phyloP scores from a whole-genome alignment of 2,329 filamentous ascomycete genomes.

The Arthrobotrys sphaeroides region DNA sequence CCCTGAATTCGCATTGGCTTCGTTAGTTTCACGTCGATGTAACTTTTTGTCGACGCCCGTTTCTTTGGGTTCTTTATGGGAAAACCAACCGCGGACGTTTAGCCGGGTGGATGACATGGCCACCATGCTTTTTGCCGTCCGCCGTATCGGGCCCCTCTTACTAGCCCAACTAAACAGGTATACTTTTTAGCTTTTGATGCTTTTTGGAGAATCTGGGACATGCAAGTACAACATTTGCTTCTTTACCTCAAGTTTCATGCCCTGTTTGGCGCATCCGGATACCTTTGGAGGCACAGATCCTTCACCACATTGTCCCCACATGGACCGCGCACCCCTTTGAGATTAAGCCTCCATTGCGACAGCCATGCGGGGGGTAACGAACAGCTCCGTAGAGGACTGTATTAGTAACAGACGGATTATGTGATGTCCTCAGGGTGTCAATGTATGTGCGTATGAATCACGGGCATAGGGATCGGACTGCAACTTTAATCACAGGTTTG shows the following conservation, averaged over 20 bases:
- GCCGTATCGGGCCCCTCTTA: conserved; percentile 46
- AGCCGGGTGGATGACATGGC: conserved; percentile 37
- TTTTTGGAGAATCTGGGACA: conserved; percentile 32
- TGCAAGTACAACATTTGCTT: conserved; percentile 31
- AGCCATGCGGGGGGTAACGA: conserved; percentile 23
- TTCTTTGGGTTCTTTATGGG: conserved; percentile 18
- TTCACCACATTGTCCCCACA: conserved; percentile 35
- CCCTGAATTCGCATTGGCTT: conserved; percentile 35
- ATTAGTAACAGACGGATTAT: conserved; percentile 44
- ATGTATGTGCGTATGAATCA: conserved; percentile 32
- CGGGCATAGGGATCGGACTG: not conserved
- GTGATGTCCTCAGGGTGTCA: conserved; percentile 20
- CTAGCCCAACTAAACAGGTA: too few species aligned
- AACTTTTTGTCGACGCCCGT: conserved; percentile 16
- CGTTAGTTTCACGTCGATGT: conserved; percentile 7
- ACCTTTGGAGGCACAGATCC: conserved; percentile 27
- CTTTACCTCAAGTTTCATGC: conserved; percentile 4
- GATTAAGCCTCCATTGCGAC: conserved; percentile 32
- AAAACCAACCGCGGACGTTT: conserved; percentile 11
- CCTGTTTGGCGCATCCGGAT: conserved; percentile 8
- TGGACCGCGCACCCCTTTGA: conserved; percentile 12
- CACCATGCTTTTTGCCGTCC: conserved; percentile 39
- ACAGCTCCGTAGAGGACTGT: not conserved
- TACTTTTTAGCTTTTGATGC: not conserved
- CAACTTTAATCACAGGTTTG: conserved; percentile 20